These are phyloP conservation scores for Larix kaempferi DNA, from an alignment of 75 land plant species.

Conservation along the genomic window DNA sequence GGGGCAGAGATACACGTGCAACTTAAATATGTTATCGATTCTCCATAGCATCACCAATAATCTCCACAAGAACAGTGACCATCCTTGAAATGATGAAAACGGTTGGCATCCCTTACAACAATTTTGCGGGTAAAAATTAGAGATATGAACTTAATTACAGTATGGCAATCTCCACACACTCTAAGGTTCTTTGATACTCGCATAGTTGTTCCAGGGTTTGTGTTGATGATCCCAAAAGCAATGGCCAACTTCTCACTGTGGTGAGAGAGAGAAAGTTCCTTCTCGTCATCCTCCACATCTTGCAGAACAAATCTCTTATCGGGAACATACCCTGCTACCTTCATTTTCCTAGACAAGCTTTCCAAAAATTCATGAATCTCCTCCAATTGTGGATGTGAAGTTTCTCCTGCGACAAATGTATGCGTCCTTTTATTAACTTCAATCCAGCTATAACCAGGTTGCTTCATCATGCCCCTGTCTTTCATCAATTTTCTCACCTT, in stretches of 20 bases:
- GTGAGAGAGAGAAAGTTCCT: not conserved
- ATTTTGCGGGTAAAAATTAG: not conserved
- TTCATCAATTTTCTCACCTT: slow-evolving; percentile 41
- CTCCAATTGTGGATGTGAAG: slow-evolving; percentile 1
- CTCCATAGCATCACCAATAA: slow-evolving; percentile 6
- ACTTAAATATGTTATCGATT: no score
- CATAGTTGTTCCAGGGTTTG: not conserved
- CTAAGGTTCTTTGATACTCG: not conserved
- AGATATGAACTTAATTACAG: not conserved
- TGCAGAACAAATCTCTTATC: not conserved
- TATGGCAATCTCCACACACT: slow-evolving; percentile 2
- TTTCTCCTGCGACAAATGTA: slow-evolving; percentile 28
- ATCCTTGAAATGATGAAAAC: slow-evolving; percentile 11
- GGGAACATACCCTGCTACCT: not conserved
- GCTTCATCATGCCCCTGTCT: slow-evolving; percentile 27
- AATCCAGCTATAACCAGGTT: slow-evolving; percentile 56
- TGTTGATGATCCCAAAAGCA: not conserved
- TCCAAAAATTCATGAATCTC: slow-evolving; percentile 15
- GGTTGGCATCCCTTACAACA: not conserved
- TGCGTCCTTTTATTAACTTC: slow-evolving; percentile 23
- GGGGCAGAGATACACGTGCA: no score
- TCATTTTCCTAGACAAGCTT: not conserved
- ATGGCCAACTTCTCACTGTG: not conserved
- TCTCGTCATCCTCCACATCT: not conserved
- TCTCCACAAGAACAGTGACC: slow-evolving; percentile 9